Conservation (phyloP, 108 stramenopile species). For the Phaeodactylum tricornutum region DNA sequence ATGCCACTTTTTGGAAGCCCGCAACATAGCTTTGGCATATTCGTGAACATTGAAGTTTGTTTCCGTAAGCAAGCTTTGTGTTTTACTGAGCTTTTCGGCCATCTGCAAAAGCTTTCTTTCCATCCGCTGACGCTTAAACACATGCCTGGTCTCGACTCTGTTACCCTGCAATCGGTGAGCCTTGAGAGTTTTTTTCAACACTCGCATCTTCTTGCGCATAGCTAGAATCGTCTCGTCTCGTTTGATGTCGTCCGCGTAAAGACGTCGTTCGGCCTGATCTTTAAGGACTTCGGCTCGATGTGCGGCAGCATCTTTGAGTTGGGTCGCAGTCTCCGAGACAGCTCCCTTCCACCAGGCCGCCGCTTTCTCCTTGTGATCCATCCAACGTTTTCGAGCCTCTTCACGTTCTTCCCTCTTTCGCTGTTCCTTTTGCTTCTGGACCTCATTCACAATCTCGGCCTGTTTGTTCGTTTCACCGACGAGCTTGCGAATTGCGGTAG, state of each 20-base stretch:
- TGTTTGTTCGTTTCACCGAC: conserved; percentile 9
- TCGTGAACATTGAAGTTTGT: background rate
- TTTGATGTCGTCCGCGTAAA: conserved; percentile 9
- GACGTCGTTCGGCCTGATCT: background rate
- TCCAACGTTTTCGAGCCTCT: conserved; percentile 5
- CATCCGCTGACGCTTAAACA: conserved; percentile 5
- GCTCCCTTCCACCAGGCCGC: conserved; percentile 1
- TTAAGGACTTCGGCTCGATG: background rate
- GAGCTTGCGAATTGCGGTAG: conserved; percentile 35
- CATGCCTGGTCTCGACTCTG: conserved; percentile 8
- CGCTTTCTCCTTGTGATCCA: conserved; percentile 2
- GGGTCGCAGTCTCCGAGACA: background rate
- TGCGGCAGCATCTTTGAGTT: background rate
- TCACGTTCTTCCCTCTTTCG: conserved; percentile 5
- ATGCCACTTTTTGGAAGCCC: conserved; percentile 4
- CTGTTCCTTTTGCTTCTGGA: background rate
- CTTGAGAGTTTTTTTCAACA: conserved; percentile 4
- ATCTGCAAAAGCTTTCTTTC: conserved; percentile 4
- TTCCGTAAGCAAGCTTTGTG: background rate
- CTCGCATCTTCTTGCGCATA: conserved; percentile 4
- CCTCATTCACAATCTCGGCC: conserved; percentile 6
- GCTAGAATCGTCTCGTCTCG: conserved; percentile 1
- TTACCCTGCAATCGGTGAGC: conserved; percentile 10
- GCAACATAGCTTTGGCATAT: conserved; percentile 16
- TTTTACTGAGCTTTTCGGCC: conserved; percentile 3